Conservation (phyloP, 2,329 filamentous ascomycete genomes). For the Pseudogymnoascus sp. region DNA sequence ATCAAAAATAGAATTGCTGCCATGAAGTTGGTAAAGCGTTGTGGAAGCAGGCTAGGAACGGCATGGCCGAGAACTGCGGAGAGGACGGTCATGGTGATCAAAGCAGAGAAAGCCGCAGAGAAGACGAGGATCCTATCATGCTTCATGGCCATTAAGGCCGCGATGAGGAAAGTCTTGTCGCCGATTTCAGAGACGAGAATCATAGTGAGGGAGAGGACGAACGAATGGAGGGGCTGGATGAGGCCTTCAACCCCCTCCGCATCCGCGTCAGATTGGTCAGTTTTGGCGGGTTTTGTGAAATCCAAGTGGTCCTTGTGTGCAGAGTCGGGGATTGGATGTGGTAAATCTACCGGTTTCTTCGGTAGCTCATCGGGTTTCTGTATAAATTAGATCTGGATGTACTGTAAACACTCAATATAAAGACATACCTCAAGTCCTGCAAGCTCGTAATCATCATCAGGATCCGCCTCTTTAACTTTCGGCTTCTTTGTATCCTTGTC, state of each 20-base stretch:
- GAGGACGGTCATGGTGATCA: slow-evolving; percentile 89
- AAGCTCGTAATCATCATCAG: slow-evolving; percentile 32
- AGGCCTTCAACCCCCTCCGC: slow-evolving; percentile 49
- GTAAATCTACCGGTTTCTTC: slow-evolving; percentile 65
- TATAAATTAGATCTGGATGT: slow-evolving; percentile 20
- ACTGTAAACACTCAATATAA: background rate
- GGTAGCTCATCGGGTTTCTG: slow-evolving; percentile 80
- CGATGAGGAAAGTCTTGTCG: slow-evolving; percentile 97
- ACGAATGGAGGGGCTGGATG: slow-evolving; percentile 79
- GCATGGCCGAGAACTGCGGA: slow-evolving; percentile 90
- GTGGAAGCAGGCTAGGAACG: slow-evolving; percentile 81
- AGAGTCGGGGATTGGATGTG: slow-evolving; percentile 60
- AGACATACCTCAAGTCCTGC: slow-evolving; percentile 50
- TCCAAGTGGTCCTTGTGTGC: slow-evolving; percentile 58
- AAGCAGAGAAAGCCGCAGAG: slow-evolving; percentile 82
- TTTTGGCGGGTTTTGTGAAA: slow-evolving; percentile 35
- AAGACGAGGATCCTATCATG: slow-evolving; percentile 91
- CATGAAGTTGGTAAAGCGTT: slow-evolving; percentile 81
- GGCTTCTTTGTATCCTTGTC: slow-evolving; percentile 36
- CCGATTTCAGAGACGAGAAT: slow-evolving; percentile 95
- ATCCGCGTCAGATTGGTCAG: slow-evolving; percentile 28
- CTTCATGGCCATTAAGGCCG: slow-evolving; percentile 98
- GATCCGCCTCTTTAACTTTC: slow-evolving; percentile 24
- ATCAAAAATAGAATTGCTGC: slow-evolving; percentile 80
- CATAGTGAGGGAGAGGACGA: slow-evolving; percentile 89